Base-by-base conservation (phyloP, 2,329 filamentous ascomycete species). In the Dactylonectria macrodidyma region DNA sequence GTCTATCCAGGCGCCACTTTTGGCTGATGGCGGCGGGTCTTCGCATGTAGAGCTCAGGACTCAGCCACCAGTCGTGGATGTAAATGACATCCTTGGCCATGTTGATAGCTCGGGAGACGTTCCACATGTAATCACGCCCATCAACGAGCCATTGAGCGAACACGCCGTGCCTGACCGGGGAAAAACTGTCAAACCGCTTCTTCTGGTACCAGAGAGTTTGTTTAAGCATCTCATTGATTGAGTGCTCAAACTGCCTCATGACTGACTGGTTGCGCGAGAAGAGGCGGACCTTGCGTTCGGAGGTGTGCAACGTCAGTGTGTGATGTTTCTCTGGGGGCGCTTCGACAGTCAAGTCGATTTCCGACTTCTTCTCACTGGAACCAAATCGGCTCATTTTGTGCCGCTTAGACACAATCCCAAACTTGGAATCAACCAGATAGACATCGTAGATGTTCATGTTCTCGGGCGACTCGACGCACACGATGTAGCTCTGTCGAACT, bases 401-500 rank as follows among this genome's bases (percentile, higher is more conserved):
- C 72, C 88, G 89, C 81, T 95, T 95, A 62, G 93, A 90, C 70
- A 95, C 91, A 57, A 98, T 91, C 59, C 89, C 87, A 81, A 99
- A 99, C 75, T 93, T 92, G 1, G 93, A 88, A 78, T 99, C 96
- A 30, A 98, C 93, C n/a, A 99, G 87, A 80, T 98, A 98, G 24
- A 99, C 96, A 81, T 99, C 97, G 79, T 97, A 98, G 38, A 98
- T 97, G 76, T 97, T 95, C 93, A 98, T 97, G 75, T 97, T 97
- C 79, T 98, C 95, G 0, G 96, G 96, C 0, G 96, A 98, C 78
- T 98, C 95, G n/a, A 98, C 95, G 74, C 95, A 98, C 51, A 97
- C 95, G 67, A 99, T 92, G 77, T 99, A 99, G 83, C 95, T 98
- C 81, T 98, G 95, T 59, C 96, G 88, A n/a, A 99, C 95, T 22